Percentiles rank a stretch among this genome's conserved stretches.
Evolutionary conservation across 257 asterid genomes (phyloP).

Genomic region (Osmanthus fragrans): DNA sequence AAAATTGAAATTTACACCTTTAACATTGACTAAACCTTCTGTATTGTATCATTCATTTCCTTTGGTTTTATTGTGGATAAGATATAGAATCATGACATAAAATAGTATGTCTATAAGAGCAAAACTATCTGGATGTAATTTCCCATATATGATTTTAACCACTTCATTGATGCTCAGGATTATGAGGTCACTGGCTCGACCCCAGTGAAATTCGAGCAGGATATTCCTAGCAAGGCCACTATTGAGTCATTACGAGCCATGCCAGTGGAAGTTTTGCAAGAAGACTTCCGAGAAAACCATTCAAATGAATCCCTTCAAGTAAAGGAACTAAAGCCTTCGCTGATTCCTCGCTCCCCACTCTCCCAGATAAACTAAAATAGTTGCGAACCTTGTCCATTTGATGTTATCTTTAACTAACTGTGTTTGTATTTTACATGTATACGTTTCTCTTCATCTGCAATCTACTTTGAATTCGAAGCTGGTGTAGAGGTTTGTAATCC

Average conservation of each 20-base stretch:
- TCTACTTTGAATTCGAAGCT: neutral
- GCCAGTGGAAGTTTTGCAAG: conserved; percentile 73
- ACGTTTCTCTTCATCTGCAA: neutral
- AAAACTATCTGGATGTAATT: neutral
- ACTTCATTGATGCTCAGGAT: conserved; percentile 43
- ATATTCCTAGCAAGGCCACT: conserved; percentile 63
- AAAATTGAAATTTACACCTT: neutral
- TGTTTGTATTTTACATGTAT: conserved; percentile 37
- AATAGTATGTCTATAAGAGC: neutral
- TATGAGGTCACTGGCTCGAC: conserved; percentile 77
- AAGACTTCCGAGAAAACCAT: conserved; percentile 67
- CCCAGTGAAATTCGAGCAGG: conserved; percentile 59
- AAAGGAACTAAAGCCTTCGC: conserved; percentile 52
- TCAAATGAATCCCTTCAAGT: conserved; percentile 41
- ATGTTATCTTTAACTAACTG: conserved; percentile 11
- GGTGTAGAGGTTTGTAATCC: conserved; percentile 8
- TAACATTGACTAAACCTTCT: neutral
- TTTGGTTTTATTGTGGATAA: neutral
- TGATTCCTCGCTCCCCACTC: conserved; percentile 72
- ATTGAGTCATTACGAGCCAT: conserved; percentile 73
- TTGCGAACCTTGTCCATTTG: neutral
- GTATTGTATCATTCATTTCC: neutral
- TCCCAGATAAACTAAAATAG: conserved; percentile 54
- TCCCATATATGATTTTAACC: neutral
- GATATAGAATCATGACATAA: neutral